phyloP scores from a whole-genome alignment of 2,329 filamentous ascomycete species.

The Cytospora piceicola region DNA sequence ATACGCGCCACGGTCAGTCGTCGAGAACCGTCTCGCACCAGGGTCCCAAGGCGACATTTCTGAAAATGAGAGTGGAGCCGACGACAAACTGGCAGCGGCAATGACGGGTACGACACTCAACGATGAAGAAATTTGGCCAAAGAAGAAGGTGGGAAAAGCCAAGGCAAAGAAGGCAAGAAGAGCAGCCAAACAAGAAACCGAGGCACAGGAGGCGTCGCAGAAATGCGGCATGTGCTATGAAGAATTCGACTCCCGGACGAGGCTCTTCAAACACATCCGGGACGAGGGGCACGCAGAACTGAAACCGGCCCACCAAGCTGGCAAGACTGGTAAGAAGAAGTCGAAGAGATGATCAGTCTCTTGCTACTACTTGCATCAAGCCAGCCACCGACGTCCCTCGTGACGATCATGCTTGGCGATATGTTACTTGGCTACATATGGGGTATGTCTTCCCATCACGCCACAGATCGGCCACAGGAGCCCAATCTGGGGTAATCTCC shows the following conservation, averaged over 20 bases:
- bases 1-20: conserved; percentile 51
- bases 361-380: conserved; percentile 1
- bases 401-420: background rate
- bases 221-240: conserved; percentile 51
- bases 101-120: conserved; percentile 37
- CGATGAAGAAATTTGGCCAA: conserved; percentile 35
- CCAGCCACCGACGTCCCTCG: conserved; percentile 7
- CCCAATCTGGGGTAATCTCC: background rate
- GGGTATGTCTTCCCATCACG: background rate
- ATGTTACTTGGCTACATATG: background rate
- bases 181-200: conserved; percentile 46
- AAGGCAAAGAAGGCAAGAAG: conserved; percentile 56
- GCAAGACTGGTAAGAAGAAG: conserved; percentile 44
- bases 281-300: conserved; percentile 68
- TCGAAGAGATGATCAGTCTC: conserved; percentile 40
- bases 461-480: background rate
- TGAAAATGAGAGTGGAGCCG: conserved; percentile 9
- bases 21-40: conserved; percentile 38
- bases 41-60: background rate
- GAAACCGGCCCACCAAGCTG: conserved; percentile 44
- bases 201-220: conserved; percentile 40
- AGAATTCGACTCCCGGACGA: conserved; percentile 64
- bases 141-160: conserved; percentile 53
- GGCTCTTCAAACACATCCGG: conserved; percentile 74
- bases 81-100: conserved; percentile 28